Conservation (phyloP, 2,329 filamentous ascomycete species). For the Sclerotinia trifoliorum region DNA sequence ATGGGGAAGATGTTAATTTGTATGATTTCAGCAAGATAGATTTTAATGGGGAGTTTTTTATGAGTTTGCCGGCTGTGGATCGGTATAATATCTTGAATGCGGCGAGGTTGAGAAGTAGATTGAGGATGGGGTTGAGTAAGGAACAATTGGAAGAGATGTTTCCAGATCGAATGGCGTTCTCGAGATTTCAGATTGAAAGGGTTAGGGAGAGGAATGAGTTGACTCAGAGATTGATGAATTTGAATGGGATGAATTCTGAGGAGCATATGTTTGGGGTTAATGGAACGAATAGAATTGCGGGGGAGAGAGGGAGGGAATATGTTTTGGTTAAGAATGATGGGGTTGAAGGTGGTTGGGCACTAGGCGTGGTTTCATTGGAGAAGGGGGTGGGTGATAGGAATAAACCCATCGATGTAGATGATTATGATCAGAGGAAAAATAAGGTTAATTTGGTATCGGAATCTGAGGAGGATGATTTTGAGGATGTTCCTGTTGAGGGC, state of each 20-base stretch:
- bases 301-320: conserved; percentile 90
- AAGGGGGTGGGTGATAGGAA: conserved; percentile 76
- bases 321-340: conserved; percentile 94
- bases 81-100: conserved; percentile 98
- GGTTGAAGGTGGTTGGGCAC: conserved; percentile 90
- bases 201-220: conserved; percentile 91
- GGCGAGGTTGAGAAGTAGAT: conserved; percentile 77
- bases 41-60: conserved; percentile 93
- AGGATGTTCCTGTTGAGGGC: conserved; percentile 42
- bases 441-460: conserved; percentile 57
- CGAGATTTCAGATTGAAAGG: conserved; percentile 91
- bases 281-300: conserved; percentile 65
- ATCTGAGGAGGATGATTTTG: conserved; percentile 55
- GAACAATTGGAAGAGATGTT: conserved; percentile 97
- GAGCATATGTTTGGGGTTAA: conserved; percentile 63
- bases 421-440: conserved; percentile 54
- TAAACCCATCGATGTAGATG: conserved; percentile 91
- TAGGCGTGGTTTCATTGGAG: conserved; percentile 87
- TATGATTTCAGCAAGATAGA: conserved; percentile 99
- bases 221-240: conserved; percentile 90
- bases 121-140: conserved; percentile 95
- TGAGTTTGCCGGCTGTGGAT: conserved; percentile 83
- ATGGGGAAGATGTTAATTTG: conserved; percentile 83
- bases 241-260: conserved; percentile 83
- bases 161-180: conserved; percentile 95